These are phyloP conservation scores for Letharia lupina DNA, from an alignment of 495 filamentous ascomycete genomes.

Conservation along the genomic window DNA sequence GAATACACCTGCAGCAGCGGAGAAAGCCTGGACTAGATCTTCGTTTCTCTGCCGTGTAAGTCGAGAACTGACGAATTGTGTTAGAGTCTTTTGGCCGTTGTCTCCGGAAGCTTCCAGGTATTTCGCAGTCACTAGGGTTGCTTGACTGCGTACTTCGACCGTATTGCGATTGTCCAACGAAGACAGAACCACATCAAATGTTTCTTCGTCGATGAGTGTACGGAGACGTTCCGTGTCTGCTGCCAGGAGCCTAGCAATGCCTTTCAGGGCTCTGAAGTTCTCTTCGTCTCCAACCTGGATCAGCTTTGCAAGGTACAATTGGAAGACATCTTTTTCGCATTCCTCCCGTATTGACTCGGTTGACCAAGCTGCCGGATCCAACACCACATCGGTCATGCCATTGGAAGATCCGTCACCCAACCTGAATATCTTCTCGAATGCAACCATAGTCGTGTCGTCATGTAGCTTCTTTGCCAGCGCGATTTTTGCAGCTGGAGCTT, in stretches of 20 bases:
- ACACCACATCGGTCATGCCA: slow-evolving; percentile 46
- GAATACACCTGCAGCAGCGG: slow-evolving; percentile 78
- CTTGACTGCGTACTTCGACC: slow-evolving; percentile 59
- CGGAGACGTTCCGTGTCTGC: slow-evolving; percentile 52
- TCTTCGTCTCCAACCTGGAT: slow-evolving; percentile 53
- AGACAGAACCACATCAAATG: slow-evolving; percentile 68
- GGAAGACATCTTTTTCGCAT: slow-evolving; percentile 55
- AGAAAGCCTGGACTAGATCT: slow-evolving; percentile 69
- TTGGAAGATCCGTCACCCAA: slow-evolving; percentile 54
- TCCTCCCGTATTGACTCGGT: slow-evolving; percentile 40
- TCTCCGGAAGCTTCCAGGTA: slow-evolving; percentile 70
- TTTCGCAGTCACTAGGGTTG: slow-evolving; percentile 65
- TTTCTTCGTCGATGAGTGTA: slow-evolving; percentile 63
- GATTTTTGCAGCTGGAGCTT: slow-evolving; percentile 48
- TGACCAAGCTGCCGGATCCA: slow-evolving; percentile 52
- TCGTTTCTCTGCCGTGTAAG: slow-evolving; percentile 46
- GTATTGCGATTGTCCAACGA: slow-evolving; percentile 70
- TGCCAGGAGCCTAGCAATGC: slow-evolving; percentile 53
- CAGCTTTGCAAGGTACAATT: slow-evolving; percentile 55
- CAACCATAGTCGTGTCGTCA: slow-evolving; percentile 42
- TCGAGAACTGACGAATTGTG: slow-evolving; percentile 54
- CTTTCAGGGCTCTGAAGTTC: slow-evolving; percentile 52
- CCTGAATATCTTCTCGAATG: slow-evolving; percentile 50
- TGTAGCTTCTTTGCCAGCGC: slow-evolving; percentile 44
- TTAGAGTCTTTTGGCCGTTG: slow-evolving; percentile 54